Evolutionary conservation across 2,329 filamentous ascomycete species (phyloP).

Genomic region (Phialophora chinensis): DNA sequence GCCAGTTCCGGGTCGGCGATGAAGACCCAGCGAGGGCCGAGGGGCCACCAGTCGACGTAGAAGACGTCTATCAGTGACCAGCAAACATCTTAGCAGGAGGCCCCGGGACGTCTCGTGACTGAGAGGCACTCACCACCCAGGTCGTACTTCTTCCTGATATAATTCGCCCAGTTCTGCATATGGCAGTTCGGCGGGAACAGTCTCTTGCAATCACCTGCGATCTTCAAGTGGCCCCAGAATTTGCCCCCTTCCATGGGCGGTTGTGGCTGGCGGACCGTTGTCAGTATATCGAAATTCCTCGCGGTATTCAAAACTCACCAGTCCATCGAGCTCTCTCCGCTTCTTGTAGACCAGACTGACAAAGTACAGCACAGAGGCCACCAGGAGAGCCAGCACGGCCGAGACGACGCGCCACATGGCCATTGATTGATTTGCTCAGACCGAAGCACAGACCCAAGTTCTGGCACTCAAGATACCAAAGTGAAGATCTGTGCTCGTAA

Average conservation of each 20-base stretch:
- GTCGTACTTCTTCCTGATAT: slow-evolving; percentile 38
- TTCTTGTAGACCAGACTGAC: slow-evolving; percentile 35
- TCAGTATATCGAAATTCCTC: not conserved
- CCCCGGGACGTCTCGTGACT: not conserved
- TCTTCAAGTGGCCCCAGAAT: slow-evolving; percentile 39
- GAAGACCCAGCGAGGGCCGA: slow-evolving; percentile 37
- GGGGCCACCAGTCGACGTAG: slow-evolving; percentile 41
- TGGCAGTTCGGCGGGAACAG: slow-evolving; percentile 38
- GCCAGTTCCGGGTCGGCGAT: slow-evolving; percentile 36
- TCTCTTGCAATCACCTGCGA: slow-evolving; percentile 32
- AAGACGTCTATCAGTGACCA: slow-evolving; percentile 32
- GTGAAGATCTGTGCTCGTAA: not conserved
- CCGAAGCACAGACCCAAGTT: not conserved
- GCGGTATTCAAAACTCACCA: slow-evolving; percentile 29
- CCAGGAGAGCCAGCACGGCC: slow-evolving; percentile 24
- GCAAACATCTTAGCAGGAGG: not conserved
- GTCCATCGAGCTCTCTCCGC: slow-evolving; percentile 32
- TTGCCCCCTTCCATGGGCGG: slow-evolving; percentile 37
- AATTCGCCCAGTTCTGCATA: slow-evolving; percentile 36
- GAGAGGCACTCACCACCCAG: slow-evolving; percentile 30
- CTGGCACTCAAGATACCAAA: not conserved
- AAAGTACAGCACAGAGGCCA: slow-evolving; percentile 31
- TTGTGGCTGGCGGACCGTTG: slow-evolving; percentile 34
- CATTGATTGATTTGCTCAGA: not conserved
- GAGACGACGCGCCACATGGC: slow-evolving; percentile 23